Percentiles rank a stretch among this genome's conserved stretches.
phyloP scores from a whole-genome alignment of 1,284 basidiomycete genomes.

The Xanthoconium separans region DNA sequence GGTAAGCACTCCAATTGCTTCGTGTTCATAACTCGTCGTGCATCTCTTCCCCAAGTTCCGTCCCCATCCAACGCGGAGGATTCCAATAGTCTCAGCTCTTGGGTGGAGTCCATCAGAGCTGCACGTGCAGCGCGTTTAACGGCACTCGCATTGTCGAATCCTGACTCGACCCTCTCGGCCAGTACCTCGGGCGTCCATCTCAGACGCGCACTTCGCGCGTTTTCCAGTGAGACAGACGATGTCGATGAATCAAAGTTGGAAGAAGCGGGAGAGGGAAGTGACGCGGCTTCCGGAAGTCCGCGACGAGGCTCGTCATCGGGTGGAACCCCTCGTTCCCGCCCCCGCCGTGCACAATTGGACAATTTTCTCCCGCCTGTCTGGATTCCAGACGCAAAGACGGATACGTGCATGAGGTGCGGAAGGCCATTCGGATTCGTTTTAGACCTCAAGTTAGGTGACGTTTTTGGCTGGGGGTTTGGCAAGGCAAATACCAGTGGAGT shows the following conservation, averaged over 20 bases:
- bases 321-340: background rate
- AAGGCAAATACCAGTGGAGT: conserved; percentile 9
- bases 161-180: conserved; percentile 77
- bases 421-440: conserved; percentile 69
- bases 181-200: conserved; percentile 73
- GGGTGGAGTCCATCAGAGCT: conserved; percentile 68
- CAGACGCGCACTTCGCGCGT: conserved; percentile 66
- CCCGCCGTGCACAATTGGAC: conserved; percentile 48
- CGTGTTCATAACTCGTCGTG: background rate
- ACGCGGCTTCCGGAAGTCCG: conserved; percentile 6
- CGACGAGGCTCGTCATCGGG: conserved; percentile 23
- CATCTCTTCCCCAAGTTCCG: conserved; percentile 4
- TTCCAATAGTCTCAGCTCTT: conserved; percentile 34
- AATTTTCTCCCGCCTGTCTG: conserved; percentile 91
- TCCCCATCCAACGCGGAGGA: conserved; percentile 1
- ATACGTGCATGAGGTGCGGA: conserved; percentile 82
- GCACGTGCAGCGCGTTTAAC: conserved; percentile 72
- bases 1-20: conserved; percentile 37
- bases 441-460: conserved; percentile 27
- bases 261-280: conserved; percentile 21
- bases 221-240: conserved; percentile 39
- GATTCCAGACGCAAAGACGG: conserved; percentile 84
- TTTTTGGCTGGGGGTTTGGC: conserved; percentile 30
- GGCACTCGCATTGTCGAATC: conserved; percentile 64
- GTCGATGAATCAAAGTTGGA: conserved; percentile 13